Base-by-base conservation (phyloP, 2,329 filamentous ascomycete species). In the Didymella arachidicola region DNA sequence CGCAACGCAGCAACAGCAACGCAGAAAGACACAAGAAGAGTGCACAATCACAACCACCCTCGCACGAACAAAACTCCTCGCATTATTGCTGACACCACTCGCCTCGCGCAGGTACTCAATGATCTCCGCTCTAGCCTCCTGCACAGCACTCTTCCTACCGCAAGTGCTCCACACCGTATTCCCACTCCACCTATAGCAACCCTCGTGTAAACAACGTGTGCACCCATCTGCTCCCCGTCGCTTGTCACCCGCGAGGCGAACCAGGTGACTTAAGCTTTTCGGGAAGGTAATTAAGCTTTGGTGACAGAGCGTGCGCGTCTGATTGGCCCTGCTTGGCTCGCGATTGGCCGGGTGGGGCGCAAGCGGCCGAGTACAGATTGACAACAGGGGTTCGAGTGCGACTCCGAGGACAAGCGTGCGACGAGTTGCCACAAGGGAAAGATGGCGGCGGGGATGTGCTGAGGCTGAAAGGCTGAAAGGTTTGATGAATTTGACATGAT, bases 261-360 rank as follows among this genome's bases (percentile, higher is more conserved):
- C 46, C 46, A 29, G 43, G 26, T 22, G 42, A 42, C 38, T 45
- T 58, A 66, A 67, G 63, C 65, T 64, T 66, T 65, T 67, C 48
- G 53, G 63, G 61, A 66, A 65, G 65, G 61, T 62, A 55, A 50
- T 53, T 53, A 67, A 67, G 63, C 64, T 65, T 64, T 41, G 29
- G 18, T 43, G 50, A 52, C 39, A 43, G 30, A 38, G 39, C 64
- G 62, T 67, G 62, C 60, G 53, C 34, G 46, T 41, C 51, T 62
- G 63, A 67, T 67, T 66, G 65, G 59, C 32, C n/a, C n/a, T 53
- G 45, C 53, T 44, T 47, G 55, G 49, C 43, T 43, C 43, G 38
- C 27, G 19, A 30, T 39, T 22, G 18, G 34, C 16, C n/a, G 14
- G 32, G 49, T 38, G 44, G 44, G 41, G 49, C 34, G 25, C 6